Percentiles rank a stretch among this genome's conserved stretches.
Evolutionary conservation across 2,329 filamentous ascomycete species (phyloP).

Genomic region (Fusarium fujikuroi): DNA sequence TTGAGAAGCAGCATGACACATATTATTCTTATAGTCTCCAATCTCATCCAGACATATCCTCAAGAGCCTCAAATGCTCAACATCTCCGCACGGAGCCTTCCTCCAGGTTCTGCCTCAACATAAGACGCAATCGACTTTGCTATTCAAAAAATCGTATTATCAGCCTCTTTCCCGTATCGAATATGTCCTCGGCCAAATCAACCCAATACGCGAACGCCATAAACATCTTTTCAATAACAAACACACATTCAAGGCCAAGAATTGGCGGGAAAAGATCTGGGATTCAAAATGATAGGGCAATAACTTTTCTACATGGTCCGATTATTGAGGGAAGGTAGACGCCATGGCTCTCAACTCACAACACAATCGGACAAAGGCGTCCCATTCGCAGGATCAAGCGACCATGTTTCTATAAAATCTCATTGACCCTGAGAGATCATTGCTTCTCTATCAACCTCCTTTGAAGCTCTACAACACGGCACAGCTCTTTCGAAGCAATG

Average conservation of each 20-base stretch:
- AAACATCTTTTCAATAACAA: background rate
- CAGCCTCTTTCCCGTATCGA: background rate
- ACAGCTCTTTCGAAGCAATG: slow-evolving; percentile 7
- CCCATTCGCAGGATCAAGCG: background rate
- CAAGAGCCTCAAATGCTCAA: background rate
- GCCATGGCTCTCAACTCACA: background rate
- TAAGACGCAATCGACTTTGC: background rate
- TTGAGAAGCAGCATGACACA: too few relatives aligned
- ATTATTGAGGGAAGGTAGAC: background rate
- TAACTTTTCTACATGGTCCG: background rate
- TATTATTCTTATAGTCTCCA: background rate
- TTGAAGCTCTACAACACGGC: background rate
- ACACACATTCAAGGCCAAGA: background rate
- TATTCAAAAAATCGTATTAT: background rate
- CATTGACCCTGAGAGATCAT: background rate
- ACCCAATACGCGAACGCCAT: background rate
- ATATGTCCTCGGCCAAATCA: background rate
- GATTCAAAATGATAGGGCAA: background rate
- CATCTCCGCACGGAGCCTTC: background rate
- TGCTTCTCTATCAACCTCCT: background rate
- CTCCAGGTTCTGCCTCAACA: background rate
- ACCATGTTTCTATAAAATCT: background rate
- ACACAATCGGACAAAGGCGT: background rate
- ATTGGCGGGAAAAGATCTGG: background rate
- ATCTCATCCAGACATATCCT: background rate